Base-by-base conservation (phyloP, 2,329 filamentous ascomycete species). In the Diaporthe batatas region DNA sequence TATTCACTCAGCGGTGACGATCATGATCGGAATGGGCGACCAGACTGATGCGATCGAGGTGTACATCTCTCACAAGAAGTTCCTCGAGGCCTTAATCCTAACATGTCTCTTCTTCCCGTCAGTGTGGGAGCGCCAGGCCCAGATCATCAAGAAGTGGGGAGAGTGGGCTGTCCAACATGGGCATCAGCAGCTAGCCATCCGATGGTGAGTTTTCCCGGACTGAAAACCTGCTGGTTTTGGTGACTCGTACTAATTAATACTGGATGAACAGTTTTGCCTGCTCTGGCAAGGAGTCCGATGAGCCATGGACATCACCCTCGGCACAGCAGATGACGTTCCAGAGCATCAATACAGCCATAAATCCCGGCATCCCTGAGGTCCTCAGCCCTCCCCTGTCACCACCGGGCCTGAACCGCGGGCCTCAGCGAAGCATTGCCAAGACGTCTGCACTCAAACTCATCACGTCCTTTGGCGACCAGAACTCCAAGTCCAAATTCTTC, bases 1-100 rank as follows among this genome's bases (percentile, higher is more conserved):
- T 78, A 86, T 98, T 2, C 95, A 99, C 79, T 94, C 94, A 0
- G 95, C 96, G 6, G 95, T 95, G 23, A 96, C 96, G 0, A 96
- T 98, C 75, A 91, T 99, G 82, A 91, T 99, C 44, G 95, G 95
- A 18, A 91, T 99, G 82, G 95, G 95, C 2, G 96, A 98, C 79
- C 88, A 94, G 77, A 96, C 97, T 76, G 96, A 99, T 80, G 96
- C 96, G 0, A 95, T 99, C 73, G 96, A 99, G 82, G 93, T 98
- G 39, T 99, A 99, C 78, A 91, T 98, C 42, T 98, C 95, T 14
- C 94, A 96, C 76, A 94, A 92, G 81, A 92, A 92, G 78, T 97
- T 92, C 80, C 93, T 99, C 92, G 96, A 99, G 83, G 96, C 96
- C 2, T 87, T 98, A 42, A 89, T 99, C 18, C 87, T 99, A 76